Evolutionary conservation across 148 eudicot species (phyloP).

Genomic region (Nepenthes mirabilis): DNA sequence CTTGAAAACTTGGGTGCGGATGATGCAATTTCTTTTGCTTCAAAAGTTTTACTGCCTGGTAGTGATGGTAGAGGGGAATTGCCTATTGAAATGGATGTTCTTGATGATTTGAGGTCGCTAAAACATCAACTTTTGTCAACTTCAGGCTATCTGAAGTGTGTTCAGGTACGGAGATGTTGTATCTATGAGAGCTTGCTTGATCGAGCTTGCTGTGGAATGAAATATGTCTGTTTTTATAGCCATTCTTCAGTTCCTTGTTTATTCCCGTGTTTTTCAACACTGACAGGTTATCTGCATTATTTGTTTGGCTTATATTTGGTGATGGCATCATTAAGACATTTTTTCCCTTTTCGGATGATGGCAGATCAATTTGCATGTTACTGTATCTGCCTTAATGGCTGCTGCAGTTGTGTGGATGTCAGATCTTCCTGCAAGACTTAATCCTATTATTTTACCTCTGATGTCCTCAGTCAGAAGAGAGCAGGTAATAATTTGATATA

Average conservation of each 20-base stretch:
- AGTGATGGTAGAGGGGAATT: constrained; percentile 32
- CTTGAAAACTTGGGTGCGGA: constrained; percentile 58
- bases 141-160: constrained; percentile 89
- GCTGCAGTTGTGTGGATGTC: constrained; percentile 91
- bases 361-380: constrained; percentile 51
- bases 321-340: not conserved
- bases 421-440: constrained; percentile 78
- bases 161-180: constrained; percentile 14
- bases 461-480: constrained; percentile 95
- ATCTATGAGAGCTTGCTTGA: too few relatives aligned
- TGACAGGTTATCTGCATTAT: too few relatives aligned
- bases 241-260: too few relatives aligned
- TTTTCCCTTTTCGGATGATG: not conserved
- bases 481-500: constrained; percentile 20
- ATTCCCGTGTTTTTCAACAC: too few relatives aligned
- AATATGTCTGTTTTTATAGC: too few relatives aligned
- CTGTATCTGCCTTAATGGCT: constrained; percentile 41
- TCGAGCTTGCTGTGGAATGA: too few relatives aligned
- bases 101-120: constrained; percentile 64
- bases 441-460: constrained; percentile 80
- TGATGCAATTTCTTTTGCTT: constrained; percentile 75
- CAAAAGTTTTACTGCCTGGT: constrained; percentile 33
- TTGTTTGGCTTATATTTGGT: not conserved
- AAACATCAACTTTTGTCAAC: constrained; percentile 78
- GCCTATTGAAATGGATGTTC: constrained; percentile 22